A percentile compares a stretch with the other conserved stretches of the same genome.
phyloP scores from a whole-genome alignment of 257 asterid species.

The Orobanche coerulescens region DNA sequence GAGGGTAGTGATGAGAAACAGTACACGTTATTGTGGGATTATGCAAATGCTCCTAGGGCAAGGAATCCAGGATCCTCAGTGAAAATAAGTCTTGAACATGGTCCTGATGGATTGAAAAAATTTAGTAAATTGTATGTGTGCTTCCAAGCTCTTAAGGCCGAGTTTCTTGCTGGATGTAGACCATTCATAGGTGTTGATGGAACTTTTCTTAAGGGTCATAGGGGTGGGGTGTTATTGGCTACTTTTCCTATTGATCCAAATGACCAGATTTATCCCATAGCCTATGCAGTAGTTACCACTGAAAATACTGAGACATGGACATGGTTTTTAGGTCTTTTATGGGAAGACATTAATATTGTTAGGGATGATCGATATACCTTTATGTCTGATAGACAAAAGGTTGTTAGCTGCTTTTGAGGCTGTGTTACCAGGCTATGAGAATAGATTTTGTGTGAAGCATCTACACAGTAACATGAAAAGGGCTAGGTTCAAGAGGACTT shows the following conservation, averaged over 20 bases:
- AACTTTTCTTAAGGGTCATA: background rate
- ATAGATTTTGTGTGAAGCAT: no score
- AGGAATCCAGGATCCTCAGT: background rate
- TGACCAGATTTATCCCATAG: no score
- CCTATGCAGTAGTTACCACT: background rate
- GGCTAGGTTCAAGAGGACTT: no score
- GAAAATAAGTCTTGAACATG: background rate
- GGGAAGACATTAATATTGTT: background rate
- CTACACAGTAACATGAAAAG: no score
- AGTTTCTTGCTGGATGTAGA: background rate
- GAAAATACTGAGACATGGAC: background rate
- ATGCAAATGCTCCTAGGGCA: background rate
- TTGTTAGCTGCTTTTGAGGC: no score
- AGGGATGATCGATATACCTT: background rate
- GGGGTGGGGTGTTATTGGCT: no score
- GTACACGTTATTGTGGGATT: background rate
- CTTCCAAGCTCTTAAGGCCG: background rate
- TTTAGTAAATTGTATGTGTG: no score
- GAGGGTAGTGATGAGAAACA: background rate
- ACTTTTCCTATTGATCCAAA: no score
- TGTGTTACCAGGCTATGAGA: no score
- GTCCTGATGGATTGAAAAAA: no score
- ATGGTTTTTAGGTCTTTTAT: background rate
- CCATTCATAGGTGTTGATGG: background rate
- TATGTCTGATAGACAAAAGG: background rate